Percentiles rank a stretch among this genome's conserved stretches.
Evolutionary conservation across 129 eudicot species (phyloP).

Genomic region (Oenanthe sinensis): DNA sequence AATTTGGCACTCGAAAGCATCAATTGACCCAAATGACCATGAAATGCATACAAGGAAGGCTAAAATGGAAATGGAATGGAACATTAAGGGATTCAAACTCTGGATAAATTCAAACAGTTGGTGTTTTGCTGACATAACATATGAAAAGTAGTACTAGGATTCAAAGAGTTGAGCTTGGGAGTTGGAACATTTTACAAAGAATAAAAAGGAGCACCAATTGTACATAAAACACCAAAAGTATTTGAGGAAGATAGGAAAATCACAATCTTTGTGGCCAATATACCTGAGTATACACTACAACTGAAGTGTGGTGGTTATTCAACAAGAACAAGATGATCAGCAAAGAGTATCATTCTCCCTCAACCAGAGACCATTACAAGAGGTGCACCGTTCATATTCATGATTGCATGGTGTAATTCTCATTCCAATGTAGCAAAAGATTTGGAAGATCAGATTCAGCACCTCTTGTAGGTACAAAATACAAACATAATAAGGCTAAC

Average conservation of each 20-base stretch:
- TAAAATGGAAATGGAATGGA: neutral
- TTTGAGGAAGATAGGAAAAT: neutral
- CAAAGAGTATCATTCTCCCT: neutral
- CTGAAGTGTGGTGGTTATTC: neutral
- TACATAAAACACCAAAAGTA: neutral
- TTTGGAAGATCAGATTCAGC: neutral
- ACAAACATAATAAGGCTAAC: too few species aligned
- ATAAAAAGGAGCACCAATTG: neutral
- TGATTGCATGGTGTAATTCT: neutral
- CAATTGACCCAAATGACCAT: neutral
- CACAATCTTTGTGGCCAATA: neutral
- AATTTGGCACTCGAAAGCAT: neutral
- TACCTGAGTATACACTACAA: neutral
- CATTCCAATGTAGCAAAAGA: neutral
- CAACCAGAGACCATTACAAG: neutral
- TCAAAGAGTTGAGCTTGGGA: neutral
- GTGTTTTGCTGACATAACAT: neutral
- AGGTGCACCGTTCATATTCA: neutral
- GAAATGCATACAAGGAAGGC: neutral
- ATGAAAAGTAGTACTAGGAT: neutral
- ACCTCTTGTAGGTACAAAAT: neutral
- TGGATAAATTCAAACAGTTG: neutral
- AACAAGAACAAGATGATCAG: neutral
- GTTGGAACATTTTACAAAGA: neutral
- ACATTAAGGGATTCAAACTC: neutral